phyloP scores from a whole-genome alignment of 768 basidiomycete species.

The Russula ochroleuca region DNA sequence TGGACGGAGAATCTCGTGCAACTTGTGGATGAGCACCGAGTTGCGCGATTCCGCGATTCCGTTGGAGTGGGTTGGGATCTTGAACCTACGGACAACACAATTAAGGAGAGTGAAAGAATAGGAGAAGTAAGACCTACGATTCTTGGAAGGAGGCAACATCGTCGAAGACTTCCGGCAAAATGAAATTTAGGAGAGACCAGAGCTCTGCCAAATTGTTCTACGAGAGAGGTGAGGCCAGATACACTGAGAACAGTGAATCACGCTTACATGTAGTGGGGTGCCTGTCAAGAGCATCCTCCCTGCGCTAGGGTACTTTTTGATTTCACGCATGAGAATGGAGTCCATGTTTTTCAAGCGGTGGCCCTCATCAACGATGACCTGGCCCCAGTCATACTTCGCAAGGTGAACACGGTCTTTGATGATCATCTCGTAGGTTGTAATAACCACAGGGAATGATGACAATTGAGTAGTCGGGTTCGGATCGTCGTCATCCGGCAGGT shows the following conservation, averaged over 20 bases:
- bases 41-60: conserved; percentile 56
- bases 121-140: conserved; percentile 48
- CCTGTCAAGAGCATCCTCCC: conserved; percentile 94
- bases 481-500: conserved; percentile 20
- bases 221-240: conserved; percentile 7
- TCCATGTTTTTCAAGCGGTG: conserved; percentile 94
- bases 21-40: conserved; percentile 62
- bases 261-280: conserved; percentile 85
- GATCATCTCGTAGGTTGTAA: conserved; percentile 92
- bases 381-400: conserved; percentile 70
- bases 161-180: conserved; percentile 89
- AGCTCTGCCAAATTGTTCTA: conserved; percentile 95
- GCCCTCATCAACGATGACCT: conserved; percentile 95
- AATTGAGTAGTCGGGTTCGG: conserved; percentile 34
- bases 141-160: conserved; percentile 88
- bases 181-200: conserved; percentile 94
- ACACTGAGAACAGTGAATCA: conserved; percentile 6
- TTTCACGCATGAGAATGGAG: conserved; percentile 83
- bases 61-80: conserved; percentile 59
- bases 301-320: conserved; percentile 79
- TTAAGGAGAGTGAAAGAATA: neutral
- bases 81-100: conserved; percentile 49
- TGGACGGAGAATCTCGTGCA: conserved; percentile 91
- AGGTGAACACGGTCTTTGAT: conserved; percentile 74
- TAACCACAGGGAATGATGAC: conserved; percentile 65